phyloP scores from a whole-genome alignment of 805 yeast species.

The Wickerhamomyces mucosus region DNA sequence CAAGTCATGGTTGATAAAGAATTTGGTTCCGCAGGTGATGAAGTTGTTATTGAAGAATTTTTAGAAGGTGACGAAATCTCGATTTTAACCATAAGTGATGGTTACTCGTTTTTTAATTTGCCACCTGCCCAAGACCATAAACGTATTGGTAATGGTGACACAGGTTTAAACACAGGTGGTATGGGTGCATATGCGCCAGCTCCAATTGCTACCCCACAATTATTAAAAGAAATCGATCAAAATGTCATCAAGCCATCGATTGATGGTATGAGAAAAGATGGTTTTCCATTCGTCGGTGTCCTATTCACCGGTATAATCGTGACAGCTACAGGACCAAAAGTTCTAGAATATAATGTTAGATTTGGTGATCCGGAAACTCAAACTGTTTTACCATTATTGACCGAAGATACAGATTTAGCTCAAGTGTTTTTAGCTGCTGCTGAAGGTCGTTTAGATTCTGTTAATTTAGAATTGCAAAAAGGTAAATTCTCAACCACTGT shows the following conservation, averaged over 20 bases:
- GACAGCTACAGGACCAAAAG: conserved; percentile 84
- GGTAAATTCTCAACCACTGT: conserved; percentile 79
- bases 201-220: conserved; percentile 77
- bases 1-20: conserved; percentile 84
- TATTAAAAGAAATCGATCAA: conserved; percentile 61
- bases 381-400: conserved; percentile 81
- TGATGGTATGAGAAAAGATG: conserved; percentile 93
- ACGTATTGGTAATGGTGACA: conserved; percentile 87
- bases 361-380: conserved; percentile 99
- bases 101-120: conserved; percentile 79
- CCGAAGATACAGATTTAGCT: conserved; percentile 83
- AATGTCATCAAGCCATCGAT: conserved; percentile 84
- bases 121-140: conserved; percentile 99
- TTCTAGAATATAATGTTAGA: conserved; percentile 92
- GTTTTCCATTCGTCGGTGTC: conserved; percentile 91
- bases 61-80: conserved; percentile 96
- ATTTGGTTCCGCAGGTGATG: conserved; percentile 92
- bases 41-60: conserved; percentile 91
- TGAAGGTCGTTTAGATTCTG: conserved; percentile 87
- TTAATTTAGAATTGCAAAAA: conserved; percentile 43
- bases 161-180: conserved; percentile 96
- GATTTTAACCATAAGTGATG: conserved; percentile 86
- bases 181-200: conserved; percentile 99
- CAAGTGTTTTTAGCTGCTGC: conserved; percentile 90
- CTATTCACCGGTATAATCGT: conserved; percentile 93